A percentile compares a stretch with the other conserved stretches of the same genome.
phyloP scores from a whole-genome alignment of 2,329 filamentous ascomycete species.

The Mycosphaerelloides madeirae region DNA sequence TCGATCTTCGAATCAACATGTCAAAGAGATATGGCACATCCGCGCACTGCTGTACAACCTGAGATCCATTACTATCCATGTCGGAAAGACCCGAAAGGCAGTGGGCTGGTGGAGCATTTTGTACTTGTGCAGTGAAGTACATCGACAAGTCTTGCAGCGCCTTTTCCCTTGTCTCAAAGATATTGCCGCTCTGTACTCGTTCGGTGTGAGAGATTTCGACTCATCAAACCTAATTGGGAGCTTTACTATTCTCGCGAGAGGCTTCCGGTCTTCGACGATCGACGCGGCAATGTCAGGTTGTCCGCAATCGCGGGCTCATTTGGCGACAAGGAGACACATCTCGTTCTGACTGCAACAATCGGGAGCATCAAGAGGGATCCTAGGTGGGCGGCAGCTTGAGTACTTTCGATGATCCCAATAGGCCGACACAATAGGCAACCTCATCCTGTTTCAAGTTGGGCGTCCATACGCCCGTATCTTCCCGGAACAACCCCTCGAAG shows the following conservation, averaged over 20 bases:
- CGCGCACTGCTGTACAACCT: background rate
- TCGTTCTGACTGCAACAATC: too few species aligned
- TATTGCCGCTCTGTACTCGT: background rate
- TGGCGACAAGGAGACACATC: too few species aligned
- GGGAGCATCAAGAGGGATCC: too few species aligned
- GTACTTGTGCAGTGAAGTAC: background rate
- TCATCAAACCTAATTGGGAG: background rate
- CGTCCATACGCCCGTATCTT: too few species aligned
- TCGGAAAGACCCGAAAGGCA: background rate
- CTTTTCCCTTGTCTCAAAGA: background rate
- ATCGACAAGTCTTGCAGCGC: background rate
- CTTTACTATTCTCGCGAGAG: background rate
- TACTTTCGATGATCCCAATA: too few species aligned
- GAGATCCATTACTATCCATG: background rate
- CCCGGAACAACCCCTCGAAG: too few species aligned
- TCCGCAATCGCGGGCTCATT: too few species aligned
- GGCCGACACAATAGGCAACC: too few species aligned
- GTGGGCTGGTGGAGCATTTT: background rate
- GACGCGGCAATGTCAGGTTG: too few species aligned
- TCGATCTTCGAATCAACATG: too few species aligned
- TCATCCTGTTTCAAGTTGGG: too few species aligned
- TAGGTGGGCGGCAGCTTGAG: too few species aligned
- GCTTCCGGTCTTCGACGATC: background rate
- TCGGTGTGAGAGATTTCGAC: background rate
- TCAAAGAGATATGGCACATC: background rate